phyloP scores from a whole-genome alignment of 139 green algal genomes.

The Tetraselmis chui region DNA sequence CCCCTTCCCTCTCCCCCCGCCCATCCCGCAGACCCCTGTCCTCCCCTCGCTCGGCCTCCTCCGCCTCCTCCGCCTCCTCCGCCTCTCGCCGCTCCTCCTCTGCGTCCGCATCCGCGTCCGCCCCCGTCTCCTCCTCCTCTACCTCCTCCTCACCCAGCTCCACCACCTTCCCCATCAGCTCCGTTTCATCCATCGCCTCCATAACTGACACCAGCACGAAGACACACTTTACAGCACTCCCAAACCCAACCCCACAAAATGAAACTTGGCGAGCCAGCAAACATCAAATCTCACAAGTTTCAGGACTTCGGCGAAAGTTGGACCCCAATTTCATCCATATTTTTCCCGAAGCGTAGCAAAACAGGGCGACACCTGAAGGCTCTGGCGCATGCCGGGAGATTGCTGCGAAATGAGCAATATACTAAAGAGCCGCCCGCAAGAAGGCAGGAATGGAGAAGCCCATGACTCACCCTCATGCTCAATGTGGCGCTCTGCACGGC shows the following conservation, averaged over 20 bases:
- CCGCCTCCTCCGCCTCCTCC: not conserved
- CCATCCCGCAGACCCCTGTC: not conserved
- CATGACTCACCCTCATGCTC: not conserved
- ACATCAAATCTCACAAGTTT: no score
- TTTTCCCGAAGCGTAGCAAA: no score
- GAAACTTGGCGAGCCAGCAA: no score
- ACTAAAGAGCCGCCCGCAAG: no score
- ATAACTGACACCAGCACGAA: not conserved
- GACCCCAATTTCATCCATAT: no score
- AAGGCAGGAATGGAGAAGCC: no score
- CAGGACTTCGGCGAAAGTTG: no score
- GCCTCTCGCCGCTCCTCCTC: not conserved
- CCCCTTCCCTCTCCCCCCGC: not conserved
- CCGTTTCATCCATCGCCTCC: not conserved
- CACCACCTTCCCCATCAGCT: not conserved
- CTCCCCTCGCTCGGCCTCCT: not conserved
- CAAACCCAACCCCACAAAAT: no score
- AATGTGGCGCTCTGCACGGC: not conserved
- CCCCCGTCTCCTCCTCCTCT: not conserved
- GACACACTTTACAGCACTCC: no score
- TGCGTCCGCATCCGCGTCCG: not conserved
- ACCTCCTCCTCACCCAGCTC: not conserved
- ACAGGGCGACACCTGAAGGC: no score
- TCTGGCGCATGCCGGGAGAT: no score
- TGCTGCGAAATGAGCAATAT: no score